Evolutionary conservation across 1,139 yeast genomes (phyloP).

Genomic region (Lodderomyces metapsilosis): DNA sequence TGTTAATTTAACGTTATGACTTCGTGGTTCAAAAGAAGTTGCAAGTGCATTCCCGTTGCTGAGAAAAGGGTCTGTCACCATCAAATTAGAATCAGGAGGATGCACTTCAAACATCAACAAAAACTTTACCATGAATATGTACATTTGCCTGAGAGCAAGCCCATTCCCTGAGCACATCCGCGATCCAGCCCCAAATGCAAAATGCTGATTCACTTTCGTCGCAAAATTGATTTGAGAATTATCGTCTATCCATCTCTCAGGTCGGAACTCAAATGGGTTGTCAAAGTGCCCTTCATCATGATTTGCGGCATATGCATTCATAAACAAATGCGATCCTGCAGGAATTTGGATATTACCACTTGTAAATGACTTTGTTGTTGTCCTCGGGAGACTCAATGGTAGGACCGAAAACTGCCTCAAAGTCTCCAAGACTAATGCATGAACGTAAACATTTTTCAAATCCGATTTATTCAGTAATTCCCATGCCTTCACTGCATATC

Average conservation of each 20-base stretch:
- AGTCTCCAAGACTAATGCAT: slow-evolving; percentile 63
- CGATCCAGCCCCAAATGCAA: slow-evolving; percentile 69
- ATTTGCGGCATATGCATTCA: slow-evolving; percentile 73
- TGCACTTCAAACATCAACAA: slow-evolving; percentile 37
- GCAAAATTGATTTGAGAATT: slow-evolving; percentile 9
- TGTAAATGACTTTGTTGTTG: slow-evolving; percentile 48
- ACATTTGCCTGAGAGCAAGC: slow-evolving; percentile 63
- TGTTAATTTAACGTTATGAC: slow-evolving; percentile 34
- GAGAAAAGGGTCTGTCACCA: slow-evolving; percentile 50
- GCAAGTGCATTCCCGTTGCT: slow-evolving; percentile 51
- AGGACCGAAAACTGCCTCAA: slow-evolving; percentile 62
- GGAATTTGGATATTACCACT: slow-evolving; percentile 49
- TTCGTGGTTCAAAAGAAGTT: slow-evolving; percentile 59
- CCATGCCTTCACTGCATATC: slow-evolving; percentile 46
- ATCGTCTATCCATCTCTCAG: slow-evolving; percentile 55
- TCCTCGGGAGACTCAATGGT: slow-evolving; percentile 66
- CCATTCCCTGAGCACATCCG: slow-evolving; percentile 68
- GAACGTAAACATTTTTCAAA: slow-evolving; percentile 46
- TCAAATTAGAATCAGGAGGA: slow-evolving; percentile 36
- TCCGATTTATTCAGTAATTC: slow-evolving; percentile 25
- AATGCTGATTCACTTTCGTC: slow-evolving; percentile 36
- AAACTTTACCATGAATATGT: slow-evolving; percentile 35
- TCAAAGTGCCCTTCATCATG: slow-evolving; percentile 52
- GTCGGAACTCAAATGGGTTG: slow-evolving; percentile 54
- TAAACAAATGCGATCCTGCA: slow-evolving; percentile 50